phyloP scores from a whole-genome alignment of 371 early-diverging fungal genomes.

The Mucor sp. region DNA sequence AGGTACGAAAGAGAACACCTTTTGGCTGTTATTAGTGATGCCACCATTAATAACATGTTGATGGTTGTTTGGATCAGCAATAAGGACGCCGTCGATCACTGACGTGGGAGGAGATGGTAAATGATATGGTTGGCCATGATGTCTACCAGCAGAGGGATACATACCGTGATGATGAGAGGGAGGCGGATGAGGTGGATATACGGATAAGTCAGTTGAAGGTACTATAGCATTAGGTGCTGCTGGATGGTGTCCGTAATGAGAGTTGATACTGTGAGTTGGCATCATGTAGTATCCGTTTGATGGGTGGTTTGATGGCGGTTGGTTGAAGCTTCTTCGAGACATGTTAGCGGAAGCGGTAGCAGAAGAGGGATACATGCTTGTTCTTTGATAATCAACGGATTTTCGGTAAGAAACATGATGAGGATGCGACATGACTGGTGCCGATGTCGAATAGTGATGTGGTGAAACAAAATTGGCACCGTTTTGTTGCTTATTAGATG shows the following conservation, averaged over 20 bases:
- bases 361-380: background rate
- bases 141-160: constrained; percentile 1
- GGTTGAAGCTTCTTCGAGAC: constrained; percentile 1
- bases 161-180: background rate
- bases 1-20: constrained; percentile 67
- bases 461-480: background rate
- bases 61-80: background rate
- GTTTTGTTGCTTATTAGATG: background rate
- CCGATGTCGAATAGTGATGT: background rate
- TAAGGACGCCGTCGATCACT: constrained; percentile 21
- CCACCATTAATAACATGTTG: constrained; percentile 6
- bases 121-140: constrained; percentile 8
- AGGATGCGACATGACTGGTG: background rate
- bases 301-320: background rate
- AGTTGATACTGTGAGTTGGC: background rate
- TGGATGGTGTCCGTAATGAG: background rate
- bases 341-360: background rate
- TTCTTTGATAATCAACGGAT: constrained; percentile 1
- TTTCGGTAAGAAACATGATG: constrained; percentile 3
- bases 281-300: background rate
- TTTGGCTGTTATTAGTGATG: constrained; percentile 27
- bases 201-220: constrained; percentile 4
- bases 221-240: background rate
- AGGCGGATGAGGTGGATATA: background rate
- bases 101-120: constrained; percentile 36